Conservation (phyloP, 352 stramenopile species). For the Pythium inflatum region DNA sequence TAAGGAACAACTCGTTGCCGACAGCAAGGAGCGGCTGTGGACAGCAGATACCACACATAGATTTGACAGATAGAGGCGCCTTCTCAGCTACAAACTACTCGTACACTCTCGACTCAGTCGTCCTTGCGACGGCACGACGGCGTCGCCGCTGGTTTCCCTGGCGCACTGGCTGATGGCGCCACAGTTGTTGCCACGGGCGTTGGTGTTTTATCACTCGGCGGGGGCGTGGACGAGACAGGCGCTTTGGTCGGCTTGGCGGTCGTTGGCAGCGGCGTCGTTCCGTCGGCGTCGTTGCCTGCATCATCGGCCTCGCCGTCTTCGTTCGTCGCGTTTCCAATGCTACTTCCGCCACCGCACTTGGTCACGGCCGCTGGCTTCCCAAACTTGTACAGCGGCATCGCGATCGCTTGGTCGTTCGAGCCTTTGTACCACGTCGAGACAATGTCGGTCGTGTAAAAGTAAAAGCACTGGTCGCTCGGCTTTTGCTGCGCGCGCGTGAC, state of each 20-base stretch:
- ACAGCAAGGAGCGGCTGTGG: no score
- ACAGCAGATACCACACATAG: no score
- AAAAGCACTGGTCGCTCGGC: conserved; percentile 25
- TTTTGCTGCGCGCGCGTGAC: conserved; percentile 20
- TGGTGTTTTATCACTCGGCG: not conserved
- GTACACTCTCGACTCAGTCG: no score
- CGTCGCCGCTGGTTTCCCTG: not conserved
- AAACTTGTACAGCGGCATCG: conserved; percentile 25
- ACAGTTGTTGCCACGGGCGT: not conserved
- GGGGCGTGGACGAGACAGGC: not conserved
- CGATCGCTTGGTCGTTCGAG: not conserved
- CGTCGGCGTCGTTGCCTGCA: conserved; percentile 2
- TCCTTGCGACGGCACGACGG: not conserved
- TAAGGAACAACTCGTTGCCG: no score
- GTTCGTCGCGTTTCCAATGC: not conserved
- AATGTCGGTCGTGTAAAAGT: conserved; percentile 29
- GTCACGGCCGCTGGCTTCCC: conserved; percentile 14
- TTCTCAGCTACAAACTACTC: no score
- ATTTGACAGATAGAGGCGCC: no score
- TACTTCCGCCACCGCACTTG: conserved; percentile 4
- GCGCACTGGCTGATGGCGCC: not conserved
- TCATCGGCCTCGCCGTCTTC: not conserved
- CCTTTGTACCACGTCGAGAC: conserved; percentile 3
- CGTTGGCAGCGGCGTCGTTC: not conserved
- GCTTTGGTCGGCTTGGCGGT: not conserved